phyloP scores from a whole-genome alignment of 495 filamentous ascomycete genomes.

The Podospora pseudoanserina region DNA sequence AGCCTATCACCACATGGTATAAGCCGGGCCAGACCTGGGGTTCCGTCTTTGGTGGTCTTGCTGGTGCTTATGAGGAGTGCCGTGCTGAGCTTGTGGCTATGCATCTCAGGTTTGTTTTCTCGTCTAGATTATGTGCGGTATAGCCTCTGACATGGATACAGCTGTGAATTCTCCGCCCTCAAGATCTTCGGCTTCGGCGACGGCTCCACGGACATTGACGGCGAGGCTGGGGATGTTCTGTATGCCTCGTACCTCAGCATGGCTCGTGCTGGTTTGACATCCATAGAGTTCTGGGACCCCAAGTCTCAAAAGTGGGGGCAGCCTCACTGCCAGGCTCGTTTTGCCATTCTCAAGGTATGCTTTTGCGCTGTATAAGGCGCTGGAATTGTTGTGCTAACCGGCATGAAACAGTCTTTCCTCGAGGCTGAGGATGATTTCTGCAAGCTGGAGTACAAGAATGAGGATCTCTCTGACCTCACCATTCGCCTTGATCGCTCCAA shows the following conservation, averaged over 20 bases:
- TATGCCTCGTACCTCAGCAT: conserved; percentile 85
- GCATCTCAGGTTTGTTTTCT: conserved; percentile 71
- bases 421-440: conserved; percentile 77
- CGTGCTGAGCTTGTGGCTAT: conserved; percentile 85
- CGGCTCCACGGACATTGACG: conserved; percentile 63
- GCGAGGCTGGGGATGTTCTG: conserved; percentile 78
- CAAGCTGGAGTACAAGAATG: conserved; percentile 66
- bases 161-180: conserved; percentile 83
- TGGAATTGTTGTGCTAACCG: background rate
- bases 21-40: conserved; percentile 94
- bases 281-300: conserved; percentile 87
- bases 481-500: conserved; percentile 79
- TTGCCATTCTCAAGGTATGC: conserved; percentile 65
- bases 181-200: conserved; percentile 90
- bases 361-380: too few relatives aligned
- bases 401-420: conserved; percentile 66
- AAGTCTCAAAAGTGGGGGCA: conserved; percentile 90
- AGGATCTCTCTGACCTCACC: conserved; percentile 74
- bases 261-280: conserved; percentile 81
- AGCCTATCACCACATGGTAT: conserved; percentile 81
- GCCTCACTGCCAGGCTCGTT: conserved; percentile 91
- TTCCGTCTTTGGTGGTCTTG: conserved; percentile 80
- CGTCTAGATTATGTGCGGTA: background rate
- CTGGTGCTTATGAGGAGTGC: conserved; percentile 77
- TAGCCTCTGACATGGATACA: conserved; percentile 39